A percentile compares a stretch with the other conserved stretches of the same genome.
phyloP scores from a whole-genome alignment of 176 grass and related monocot genomes.

The Cocos nucifera region DNA sequence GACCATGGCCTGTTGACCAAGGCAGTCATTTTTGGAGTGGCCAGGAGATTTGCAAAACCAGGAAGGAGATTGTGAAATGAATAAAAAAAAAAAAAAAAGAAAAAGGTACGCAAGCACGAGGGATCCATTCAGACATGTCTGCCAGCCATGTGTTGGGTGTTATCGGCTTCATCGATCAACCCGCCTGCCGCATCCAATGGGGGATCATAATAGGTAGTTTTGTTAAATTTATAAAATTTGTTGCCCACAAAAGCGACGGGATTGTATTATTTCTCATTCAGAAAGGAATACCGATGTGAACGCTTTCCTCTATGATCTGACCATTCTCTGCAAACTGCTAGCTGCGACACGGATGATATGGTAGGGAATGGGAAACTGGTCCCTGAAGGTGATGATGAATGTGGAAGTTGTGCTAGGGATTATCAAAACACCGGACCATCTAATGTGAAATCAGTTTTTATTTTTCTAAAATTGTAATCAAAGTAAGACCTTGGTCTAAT shows the following conservation, averaged over 20 bases:
- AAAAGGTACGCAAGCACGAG: constrained; percentile 4
- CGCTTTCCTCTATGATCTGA: not conserved
- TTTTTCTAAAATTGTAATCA: no score
- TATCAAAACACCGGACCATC: no score
- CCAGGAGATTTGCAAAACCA: constrained; percentile 69
- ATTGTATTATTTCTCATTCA: not conserved
- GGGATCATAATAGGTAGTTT: not conserved
- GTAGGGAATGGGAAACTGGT: not conserved
- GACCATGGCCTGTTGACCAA: constrained; percentile 81
- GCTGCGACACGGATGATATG: no score
- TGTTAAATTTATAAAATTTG: not conserved
- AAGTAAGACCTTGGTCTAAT: no score
- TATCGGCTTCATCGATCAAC: no score
- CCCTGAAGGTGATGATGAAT: not conserved
- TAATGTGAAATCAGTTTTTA: no score
- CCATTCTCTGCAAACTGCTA: no score
- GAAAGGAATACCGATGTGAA: not conserved
- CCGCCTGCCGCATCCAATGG: no score
- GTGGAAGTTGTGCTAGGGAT: no score
- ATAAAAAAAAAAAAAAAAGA: not conserved
- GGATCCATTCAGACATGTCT: not conserved
- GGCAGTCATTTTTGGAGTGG: constrained; percentile 67
- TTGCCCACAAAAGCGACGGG: not conserved
- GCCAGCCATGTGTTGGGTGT: not conserved
- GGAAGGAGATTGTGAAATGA: constrained; percentile 41